phyloP scores from a whole-genome alignment of 2,329 filamentous ascomycete genomes.

The Blastomyces percursus region DNA sequence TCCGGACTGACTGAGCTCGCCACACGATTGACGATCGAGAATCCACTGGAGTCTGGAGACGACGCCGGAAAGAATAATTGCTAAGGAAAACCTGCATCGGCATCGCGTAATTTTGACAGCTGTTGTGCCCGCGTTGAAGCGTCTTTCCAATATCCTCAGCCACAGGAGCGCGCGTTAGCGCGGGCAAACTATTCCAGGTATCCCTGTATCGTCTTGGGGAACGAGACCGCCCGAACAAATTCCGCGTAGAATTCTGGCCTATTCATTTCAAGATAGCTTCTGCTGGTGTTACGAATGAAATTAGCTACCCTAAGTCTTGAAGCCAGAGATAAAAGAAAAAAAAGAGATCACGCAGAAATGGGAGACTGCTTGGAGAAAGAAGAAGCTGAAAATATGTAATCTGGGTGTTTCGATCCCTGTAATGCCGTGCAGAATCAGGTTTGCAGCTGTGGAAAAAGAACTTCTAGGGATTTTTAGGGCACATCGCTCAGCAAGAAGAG shows the following conservation, averaged over 20 bases:
- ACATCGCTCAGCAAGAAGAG: background rate
- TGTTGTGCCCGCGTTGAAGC: background rate
- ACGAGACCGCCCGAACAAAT: background rate
- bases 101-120: background rate
- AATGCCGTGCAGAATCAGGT: conserved; percentile 1
- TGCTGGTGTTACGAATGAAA: background rate
- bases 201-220: background rate
- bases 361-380: background rate
- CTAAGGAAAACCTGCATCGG: background rate
- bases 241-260: background rate
- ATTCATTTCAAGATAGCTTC: background rate
- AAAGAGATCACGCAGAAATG: background rate
- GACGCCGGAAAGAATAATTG: too few species aligned
- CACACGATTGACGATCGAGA: background rate
- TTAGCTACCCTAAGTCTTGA: background rate
- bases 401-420: background rate
- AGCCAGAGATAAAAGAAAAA: background rate
- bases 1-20: background rate
- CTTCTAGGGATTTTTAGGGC: background rate
- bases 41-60: background rate
- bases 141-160: background rate
- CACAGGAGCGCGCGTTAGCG: background rate
- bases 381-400: background rate
- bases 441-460: background rate
- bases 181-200: too few species aligned